Base-by-base conservation (phyloP, 768 basidiomycete species). In the Chalciporus pseudorubinellus region DNA sequence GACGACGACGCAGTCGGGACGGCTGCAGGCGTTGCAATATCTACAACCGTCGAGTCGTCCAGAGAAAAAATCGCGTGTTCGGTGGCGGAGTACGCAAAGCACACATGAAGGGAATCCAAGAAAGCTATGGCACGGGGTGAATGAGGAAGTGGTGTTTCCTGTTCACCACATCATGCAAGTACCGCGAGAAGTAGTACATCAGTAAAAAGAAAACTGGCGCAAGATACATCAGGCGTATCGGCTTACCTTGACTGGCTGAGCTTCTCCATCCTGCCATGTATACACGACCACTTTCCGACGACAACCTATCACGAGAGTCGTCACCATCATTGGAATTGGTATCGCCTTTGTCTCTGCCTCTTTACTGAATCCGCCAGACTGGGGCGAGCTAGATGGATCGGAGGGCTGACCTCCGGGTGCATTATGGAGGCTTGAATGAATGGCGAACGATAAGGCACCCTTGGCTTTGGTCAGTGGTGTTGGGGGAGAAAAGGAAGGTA, bases 81-180 rank as follows among this genome's bases (percentile, higher is more conserved):
- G 0, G 87, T 82, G 0, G 82, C 76, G n/a, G 89, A 82, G 66
- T 93, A 93, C 0, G 87, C 90, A 56, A 94, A 83, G 57, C 87
- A 87, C 9, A 80, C 74, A 1, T 74, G 74, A 21, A 83, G 76
- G 6, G 78, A 60, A 53, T 82, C 74, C 44, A 92, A 69, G 65
- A 98, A 95, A 3, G 84, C 75, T 44, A 97, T 84, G 0, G 80
- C 76, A 36, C 97, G 82, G n/a, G 97, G 86, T 9, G 94, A 93
- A 65, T 98, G 95, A 12, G 95, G 89, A 4, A 98, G 75, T 0
- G 75, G 61, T 3, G 84, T 73, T 79, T 98, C 95, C 89, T 95
- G 29, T 19, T 19, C 41, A n/a, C 18, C 50, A 44, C 45, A 12
- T 8, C 12, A 16, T 47, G 33, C n/a, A n/a, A n/a, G n/a, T n/a